These are phyloP conservation scores for Ensete glaucum DNA, from an alignment of 176 grass and related monocot genomes.

Conservation along the genomic window DNA sequence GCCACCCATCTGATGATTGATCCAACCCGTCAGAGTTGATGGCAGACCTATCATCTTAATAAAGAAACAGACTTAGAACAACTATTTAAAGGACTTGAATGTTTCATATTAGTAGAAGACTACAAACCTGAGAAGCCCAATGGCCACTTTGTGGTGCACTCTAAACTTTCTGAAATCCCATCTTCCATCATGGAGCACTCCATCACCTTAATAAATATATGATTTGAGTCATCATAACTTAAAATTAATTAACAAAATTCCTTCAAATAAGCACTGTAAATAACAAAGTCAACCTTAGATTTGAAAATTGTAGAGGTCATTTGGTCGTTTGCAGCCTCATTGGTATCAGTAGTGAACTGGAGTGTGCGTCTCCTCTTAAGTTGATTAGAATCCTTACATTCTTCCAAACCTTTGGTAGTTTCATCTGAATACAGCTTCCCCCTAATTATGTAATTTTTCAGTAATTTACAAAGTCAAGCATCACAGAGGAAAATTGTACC, in stretches of 20 bases:
- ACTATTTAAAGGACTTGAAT: not conserved
- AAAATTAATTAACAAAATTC: not conserved
- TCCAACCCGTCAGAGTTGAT: slow-evolving; percentile 50
- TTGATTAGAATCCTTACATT: slow-evolving; percentile 69
- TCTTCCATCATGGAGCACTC: slow-evolving; percentile 46
- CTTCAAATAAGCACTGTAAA: not conserved
- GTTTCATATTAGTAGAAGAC: not conserved
- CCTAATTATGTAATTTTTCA: slow-evolving; percentile 15
- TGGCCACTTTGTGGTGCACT: slow-evolving; percentile 35
- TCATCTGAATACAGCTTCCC: slow-evolving; percentile 32
- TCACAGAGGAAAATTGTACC: slow-evolving; percentile 33
- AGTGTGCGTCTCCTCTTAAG: slow-evolving; percentile 80
- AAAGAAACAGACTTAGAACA: not conserved
- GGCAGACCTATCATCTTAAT: slow-evolving; percentile 49
- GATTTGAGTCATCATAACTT: not conserved
- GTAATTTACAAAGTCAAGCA: not conserved
- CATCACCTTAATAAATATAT: slow-evolving; percentile 36
- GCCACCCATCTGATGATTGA: slow-evolving; percentile 66
- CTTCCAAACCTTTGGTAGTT: slow-evolving; percentile 43
- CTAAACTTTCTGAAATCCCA: slow-evolving; percentile 47
- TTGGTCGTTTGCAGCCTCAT: slow-evolving; percentile 26
- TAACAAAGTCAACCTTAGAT: not conserved
- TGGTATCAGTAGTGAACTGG: slow-evolving; percentile 69
- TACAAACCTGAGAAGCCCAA: slow-evolving; percentile 54
- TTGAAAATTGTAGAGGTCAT: not conserved